These are phyloP conservation scores for Blumeria hordei DNA, from an alignment of 2,329 filamentous ascomycete genomes.

Conservation along the genomic window DNA sequence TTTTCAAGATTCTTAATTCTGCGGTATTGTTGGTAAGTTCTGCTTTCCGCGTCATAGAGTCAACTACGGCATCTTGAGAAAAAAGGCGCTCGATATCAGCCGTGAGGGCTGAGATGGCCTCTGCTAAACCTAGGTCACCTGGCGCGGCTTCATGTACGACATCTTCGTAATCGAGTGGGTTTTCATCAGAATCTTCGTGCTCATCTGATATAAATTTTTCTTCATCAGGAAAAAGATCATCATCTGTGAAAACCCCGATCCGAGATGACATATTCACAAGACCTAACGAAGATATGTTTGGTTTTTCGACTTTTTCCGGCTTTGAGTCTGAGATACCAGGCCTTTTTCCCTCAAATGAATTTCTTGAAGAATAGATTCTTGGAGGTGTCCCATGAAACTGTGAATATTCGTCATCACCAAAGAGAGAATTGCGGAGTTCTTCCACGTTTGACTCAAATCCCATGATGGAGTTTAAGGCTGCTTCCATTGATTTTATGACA, in stretches of 20 bases:
- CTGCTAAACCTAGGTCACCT: constrained; percentile 75
- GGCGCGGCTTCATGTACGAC: constrained; percentile 86
- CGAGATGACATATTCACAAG: constrained; percentile 70
- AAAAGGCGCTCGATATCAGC: constrained; percentile 74
- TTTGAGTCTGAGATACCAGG: constrained; percentile 21
- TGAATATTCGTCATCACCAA: constrained; percentile 24
- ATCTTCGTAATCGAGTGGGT: constrained; percentile 41
- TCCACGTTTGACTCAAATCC: constrained; percentile 48
- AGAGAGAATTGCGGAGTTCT: constrained; percentile 41
- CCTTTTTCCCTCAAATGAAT: constrained; percentile 32
- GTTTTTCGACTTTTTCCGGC: constrained; percentile 33
- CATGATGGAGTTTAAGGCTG: constrained; percentile 78
- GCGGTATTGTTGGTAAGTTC: constrained; percentile 93
- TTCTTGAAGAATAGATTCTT: constrained; percentile 30
- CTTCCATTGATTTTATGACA: constrained; percentile 81
- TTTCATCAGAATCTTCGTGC: constrained; percentile 41
- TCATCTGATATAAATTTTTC: constrained; percentile 70
- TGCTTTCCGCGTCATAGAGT: constrained; percentile 78
- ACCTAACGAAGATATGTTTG: constrained; percentile 74
- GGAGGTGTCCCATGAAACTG: constrained; percentile 18
- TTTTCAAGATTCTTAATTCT: constrained; percentile 72
- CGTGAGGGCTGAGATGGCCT: constrained; percentile 73
- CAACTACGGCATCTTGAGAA: constrained; percentile 73
- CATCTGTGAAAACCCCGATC: constrained; percentile 78
- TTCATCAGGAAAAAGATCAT: constrained; percentile 82